Percentiles rank a stretch among this genome's conserved stretches.
These are phyloP conservation scores for Penicillium malachiteum DNA, from an alignment of 495 filamentous ascomycete species.

Conservation along the genomic window DNA sequence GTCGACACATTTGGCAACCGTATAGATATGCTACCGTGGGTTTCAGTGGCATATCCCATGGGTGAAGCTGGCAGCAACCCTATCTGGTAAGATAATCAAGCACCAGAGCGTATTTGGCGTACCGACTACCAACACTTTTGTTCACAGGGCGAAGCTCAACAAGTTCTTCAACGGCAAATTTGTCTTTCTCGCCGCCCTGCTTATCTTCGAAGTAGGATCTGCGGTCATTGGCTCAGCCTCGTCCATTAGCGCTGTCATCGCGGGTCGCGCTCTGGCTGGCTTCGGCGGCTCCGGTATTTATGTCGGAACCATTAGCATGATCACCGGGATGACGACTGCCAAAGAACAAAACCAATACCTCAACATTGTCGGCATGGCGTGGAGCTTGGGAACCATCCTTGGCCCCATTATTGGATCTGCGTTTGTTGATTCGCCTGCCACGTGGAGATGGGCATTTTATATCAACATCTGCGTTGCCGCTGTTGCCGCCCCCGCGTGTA, in stretches of 20 bases:
- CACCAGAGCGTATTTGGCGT: too few relatives aligned
- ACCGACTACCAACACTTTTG: too few relatives aligned
- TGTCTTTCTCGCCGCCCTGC: too few relatives aligned
- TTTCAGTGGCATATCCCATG: too few relatives aligned
- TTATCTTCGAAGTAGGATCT: slow-evolving; percentile 32
- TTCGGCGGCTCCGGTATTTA: slow-evolving; percentile 52
- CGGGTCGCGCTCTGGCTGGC: slow-evolving; percentile 33
- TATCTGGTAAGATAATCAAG: too few relatives aligned
- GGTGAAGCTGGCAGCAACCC: too few relatives aligned
- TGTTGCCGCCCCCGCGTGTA: not conserved
- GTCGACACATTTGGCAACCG: too few relatives aligned
- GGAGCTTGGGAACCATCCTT: slow-evolving; percentile 46
- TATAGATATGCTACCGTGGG: too few relatives aligned
- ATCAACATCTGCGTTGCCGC: slow-evolving; percentile 12
- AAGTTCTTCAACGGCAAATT: too few relatives aligned
- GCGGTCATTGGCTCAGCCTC: slow-evolving; percentile 36
- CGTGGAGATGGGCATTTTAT: slow-evolving; percentile 20
- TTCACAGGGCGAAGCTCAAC: too few relatives aligned
- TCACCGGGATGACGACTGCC: not conserved
- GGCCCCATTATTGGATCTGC: slow-evolving; percentile 40
- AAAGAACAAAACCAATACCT: not conserved
- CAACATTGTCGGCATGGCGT: slow-evolving; percentile 27
- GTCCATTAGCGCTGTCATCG: slow-evolving; percentile 29
- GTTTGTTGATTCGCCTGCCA: slow-evolving; percentile 1
- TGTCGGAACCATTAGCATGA: slow-evolving; percentile 25